These are phyloP conservation scores for Chrysanthemum lavandulifolium DNA, from an alignment of 129 eudicot species.

Conservation along the genomic window DNA sequence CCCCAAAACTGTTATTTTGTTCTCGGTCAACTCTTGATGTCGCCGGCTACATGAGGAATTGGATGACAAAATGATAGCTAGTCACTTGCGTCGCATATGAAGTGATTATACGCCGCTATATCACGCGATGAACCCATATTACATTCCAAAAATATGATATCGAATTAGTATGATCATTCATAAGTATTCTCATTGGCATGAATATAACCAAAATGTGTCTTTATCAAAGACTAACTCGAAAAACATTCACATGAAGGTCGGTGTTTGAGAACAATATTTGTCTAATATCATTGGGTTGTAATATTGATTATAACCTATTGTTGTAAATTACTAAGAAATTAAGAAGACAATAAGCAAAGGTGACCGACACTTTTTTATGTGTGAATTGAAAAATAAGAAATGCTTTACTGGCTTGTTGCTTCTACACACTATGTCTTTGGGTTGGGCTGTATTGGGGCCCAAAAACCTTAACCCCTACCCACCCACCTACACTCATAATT, in stretches of 20 bases:
- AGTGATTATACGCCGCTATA: no score
- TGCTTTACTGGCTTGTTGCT: not conserved
- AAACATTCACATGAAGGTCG: not conserved
- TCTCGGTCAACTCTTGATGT: no score
- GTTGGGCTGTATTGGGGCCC: not conserved
- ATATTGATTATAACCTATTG: not conserved
- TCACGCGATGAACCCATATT: no score
- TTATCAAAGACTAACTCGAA: not conserved
- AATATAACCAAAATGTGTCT: not conserved
- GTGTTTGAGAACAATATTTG: not conserved
- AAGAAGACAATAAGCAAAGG: not conserved
- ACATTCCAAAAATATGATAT: not conserved
- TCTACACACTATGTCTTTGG: not conserved
- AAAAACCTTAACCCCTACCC: not conserved
- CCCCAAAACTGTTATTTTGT: no score
- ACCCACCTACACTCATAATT: not conserved
- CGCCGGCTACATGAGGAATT: no score
- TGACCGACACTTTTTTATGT: not conserved
- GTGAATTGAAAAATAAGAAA: not conserved
- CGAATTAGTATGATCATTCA: not conserved
- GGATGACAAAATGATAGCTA: no score
- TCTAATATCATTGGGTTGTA: not conserved
- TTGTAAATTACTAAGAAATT: constrained; percentile 8
- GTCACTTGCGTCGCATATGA: no score
- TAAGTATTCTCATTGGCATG: not conserved